Percentiles rank a stretch among this genome's conserved stretches.
Conservation (phyloP, 2,329 filamentous ascomycete species). For the Chaetomiaceae sp. region DNA sequence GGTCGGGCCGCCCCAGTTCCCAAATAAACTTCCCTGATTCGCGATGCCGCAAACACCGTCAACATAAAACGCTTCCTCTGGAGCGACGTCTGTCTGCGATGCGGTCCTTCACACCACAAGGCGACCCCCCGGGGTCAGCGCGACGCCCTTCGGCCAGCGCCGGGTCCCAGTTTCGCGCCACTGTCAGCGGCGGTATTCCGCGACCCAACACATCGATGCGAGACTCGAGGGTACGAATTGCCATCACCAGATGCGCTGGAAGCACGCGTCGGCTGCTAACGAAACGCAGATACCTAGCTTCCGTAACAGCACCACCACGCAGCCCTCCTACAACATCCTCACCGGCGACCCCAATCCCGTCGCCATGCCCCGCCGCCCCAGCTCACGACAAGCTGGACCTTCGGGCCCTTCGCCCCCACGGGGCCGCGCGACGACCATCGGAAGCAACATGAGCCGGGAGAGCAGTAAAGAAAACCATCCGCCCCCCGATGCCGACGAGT, state of each 20-base stretch:
- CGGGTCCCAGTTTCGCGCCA: conserved; percentile 26
- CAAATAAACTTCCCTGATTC: conserved; percentile 16
- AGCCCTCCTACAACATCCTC: conserved; percentile 38
- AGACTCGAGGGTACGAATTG: conserved; percentile 28
- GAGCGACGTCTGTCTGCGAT: conserved; percentile 14
- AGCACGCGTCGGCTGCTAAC: neutral
- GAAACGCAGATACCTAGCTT: conserved; percentile 26
- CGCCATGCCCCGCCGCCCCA: conserved; percentile 23
- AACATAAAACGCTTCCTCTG: conserved; percentile 11
- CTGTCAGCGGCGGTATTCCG: conserved; percentile 24
- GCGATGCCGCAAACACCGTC: conserved; percentile 16
- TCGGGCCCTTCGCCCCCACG: conserved; percentile 23
- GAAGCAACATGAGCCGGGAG: conserved; percentile 47
- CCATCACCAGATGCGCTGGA: too few relatives aligned
- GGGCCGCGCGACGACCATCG: conserved; percentile 24
- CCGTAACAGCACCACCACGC: conserved; percentile 27
- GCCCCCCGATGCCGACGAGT: conserved; percentile 53
- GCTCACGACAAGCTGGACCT: conserved; percentile 23
- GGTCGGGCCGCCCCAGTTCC: neutral
- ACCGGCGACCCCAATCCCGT: conserved; percentile 30
- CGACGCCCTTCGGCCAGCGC: conserved; percentile 24
- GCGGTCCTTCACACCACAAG: conserved; percentile 27
- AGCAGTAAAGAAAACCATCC: conserved; percentile 57
- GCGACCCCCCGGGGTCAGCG: conserved; percentile 26
- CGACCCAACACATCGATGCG: conserved; percentile 27